Base-by-base conservation (phyloP, 129 eudicot genomes). In the Flaveria bidentis region DNA sequence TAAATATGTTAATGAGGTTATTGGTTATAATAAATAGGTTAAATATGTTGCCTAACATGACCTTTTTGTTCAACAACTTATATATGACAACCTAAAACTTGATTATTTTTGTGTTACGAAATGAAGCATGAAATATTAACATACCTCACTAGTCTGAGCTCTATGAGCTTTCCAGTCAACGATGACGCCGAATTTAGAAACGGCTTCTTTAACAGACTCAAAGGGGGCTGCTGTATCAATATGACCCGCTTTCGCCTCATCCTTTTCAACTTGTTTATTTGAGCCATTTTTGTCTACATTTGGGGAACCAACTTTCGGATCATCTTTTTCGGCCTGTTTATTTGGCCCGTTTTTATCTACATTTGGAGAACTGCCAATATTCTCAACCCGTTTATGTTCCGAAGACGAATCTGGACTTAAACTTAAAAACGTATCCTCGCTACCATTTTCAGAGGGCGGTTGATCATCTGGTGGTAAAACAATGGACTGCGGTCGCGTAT, bases 141-240 rank as follows among this genome's bases (percentile, higher is more conserved):
- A 65, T 84, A 89, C 98, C 98, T 89, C 98, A 55, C 71, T 81
- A 16, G 91, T 89, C 68, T 87, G 96, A 36, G 74, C 86, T 79
- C 82, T 86, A 26, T 92, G 97, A 57, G 98, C 92, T 85, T 92
- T 92, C 96, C 98, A 89, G 68, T 89, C 96, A 47, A 87, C 91
- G 46, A 92, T 92, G 17, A 90, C 96, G 26, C 98, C 98, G 77
- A 92, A 92, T 82, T 79, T 92, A 2, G 91, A 87, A 75, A 92
- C 98, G 17, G 96, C 96, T 52, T 87, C 88, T 70, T 89, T 92
- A 62, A 92, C 98, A n/a, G 98, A 89, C 28, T 89, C 93, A 70
- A 92, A 73, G 45, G 96, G 96, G 0, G 90, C 83, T 28, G 93
- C 80, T 63, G 93, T 89, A 80, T 89, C 96, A 30, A 89, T 86